Evolutionary conservation across 2,329 filamentous ascomycete genomes (phyloP).

Genomic region (Chaetothyriales sp.): DNA sequence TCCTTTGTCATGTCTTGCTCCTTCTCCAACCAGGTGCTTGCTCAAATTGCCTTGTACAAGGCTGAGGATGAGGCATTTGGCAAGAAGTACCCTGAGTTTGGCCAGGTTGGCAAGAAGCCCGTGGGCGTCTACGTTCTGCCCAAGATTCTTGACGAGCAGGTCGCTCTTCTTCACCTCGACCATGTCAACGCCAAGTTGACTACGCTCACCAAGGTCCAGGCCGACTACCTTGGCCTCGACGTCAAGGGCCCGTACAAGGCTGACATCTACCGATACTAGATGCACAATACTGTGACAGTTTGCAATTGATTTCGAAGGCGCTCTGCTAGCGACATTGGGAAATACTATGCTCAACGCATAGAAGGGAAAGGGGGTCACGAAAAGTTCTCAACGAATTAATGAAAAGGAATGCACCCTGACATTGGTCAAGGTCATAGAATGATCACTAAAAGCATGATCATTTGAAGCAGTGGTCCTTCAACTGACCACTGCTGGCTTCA

Average conservation of each 20-base stretch:
- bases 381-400: not conserved
- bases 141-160: slow-evolving; percentile 98
- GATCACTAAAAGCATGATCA: not conserved
- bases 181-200: slow-evolving; percentile 93
- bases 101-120: slow-evolving; percentile 76
- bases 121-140: slow-evolving; percentile 91
- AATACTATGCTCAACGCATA: not conserved
- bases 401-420: not conserved
- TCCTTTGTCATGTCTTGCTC: slow-evolving; percentile 99
- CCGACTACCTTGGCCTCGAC: slow-evolving; percentile 82
- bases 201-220: slow-evolving; percentile 69
- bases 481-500: not conserved
- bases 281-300: not conserved
- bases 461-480: not conserved
- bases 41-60: slow-evolving; percentile 98
- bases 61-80: slow-evolving; percentile 70
- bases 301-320: not conserved
- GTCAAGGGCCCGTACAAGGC: slow-evolving; percentile 88
- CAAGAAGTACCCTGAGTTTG: slow-evolving; percentile 93
- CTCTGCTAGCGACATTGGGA: not conserved
- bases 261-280: slow-evolving; percentile 54
- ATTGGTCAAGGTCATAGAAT: not conserved
- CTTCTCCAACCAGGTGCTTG: slow-evolving; percentile 99
- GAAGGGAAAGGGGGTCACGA: not conserved
- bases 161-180: slow-evolving; percentile 78